phyloP scores from a whole-genome alignment of 345 rosid genomes.

The Moricandia moricandioides region DNA sequence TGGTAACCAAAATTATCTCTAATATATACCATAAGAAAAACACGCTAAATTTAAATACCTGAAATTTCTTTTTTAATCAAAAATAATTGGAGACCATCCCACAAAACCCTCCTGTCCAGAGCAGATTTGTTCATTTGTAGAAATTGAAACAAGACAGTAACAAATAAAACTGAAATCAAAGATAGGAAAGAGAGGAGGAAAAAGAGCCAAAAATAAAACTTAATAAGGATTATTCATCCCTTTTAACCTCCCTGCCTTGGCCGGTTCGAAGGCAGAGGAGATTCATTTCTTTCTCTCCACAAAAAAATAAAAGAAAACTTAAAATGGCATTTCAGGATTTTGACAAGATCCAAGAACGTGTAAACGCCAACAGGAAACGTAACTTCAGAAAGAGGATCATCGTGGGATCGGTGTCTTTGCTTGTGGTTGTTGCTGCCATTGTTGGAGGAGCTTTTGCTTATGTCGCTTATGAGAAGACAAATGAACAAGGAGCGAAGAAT shows the following conservation, averaged over 20 bases:
- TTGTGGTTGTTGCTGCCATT: constrained; percentile 40
- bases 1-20: too few species aligned
- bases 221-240: constrained; percentile 3
- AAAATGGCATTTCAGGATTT: constrained; percentile 88
- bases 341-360: constrained; percentile 63
- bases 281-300: constrained; percentile 42
- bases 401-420: constrained; percentile 37
- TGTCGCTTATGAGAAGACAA: constrained; percentile 28
- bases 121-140: constrained; percentile 25
- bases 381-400: constrained; percentile 48
- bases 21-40: neutral
- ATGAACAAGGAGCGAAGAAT: neutral
- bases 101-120: constrained; percentile 65
- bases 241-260: constrained; percentile 56
- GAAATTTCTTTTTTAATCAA: neutral
- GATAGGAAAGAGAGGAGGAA: neutral
- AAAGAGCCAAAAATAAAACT: constrained; percentile 14
- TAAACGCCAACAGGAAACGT: constrained; percentile 52
- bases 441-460: constrained; percentile 44
- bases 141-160: constrained; percentile 14
- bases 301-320: neutral
- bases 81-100: constrained; percentile 35
- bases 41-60: constrained; percentile 1
- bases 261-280: constrained; percentile 49
- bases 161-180: constrained; percentile 28